Percentiles rank a stretch among this genome's conserved stretches.
Conservation (phyloP, 768 basidiomycete species). For the Pleurotus cornucopiae region DNA sequence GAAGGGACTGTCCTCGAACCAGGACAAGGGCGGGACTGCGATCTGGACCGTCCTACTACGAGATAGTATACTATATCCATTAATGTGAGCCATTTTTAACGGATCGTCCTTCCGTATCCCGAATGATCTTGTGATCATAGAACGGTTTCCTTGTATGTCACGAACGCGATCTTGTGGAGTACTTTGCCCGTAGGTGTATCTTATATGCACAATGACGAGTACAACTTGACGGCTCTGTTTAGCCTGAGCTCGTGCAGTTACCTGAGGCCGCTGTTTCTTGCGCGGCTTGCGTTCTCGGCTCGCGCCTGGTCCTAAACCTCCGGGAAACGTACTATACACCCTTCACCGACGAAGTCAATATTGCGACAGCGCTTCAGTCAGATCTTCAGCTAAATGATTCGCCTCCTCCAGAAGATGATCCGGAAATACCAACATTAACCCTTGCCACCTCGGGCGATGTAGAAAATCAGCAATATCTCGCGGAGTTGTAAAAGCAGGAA, state of each 20-base stretch:
- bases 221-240: background rate
- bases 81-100: slow-evolving; percentile 8
- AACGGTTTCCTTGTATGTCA: background rate
- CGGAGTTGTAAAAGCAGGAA: background rate
- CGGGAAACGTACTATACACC: slow-evolving; percentile 20
- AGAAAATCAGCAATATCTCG: background rate
- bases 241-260: slow-evolving; percentile 9
- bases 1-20: background rate
- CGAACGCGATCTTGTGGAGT: slow-evolving; percentile 1
- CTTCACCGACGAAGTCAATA: slow-evolving; percentile 14
- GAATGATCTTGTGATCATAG: background rate
- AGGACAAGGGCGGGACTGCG: background rate
- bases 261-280: slow-evolving; percentile 8
- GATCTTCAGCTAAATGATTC: background rate
- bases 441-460: background rate
- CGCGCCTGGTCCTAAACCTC: slow-evolving; percentile 18
- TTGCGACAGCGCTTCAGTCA: background rate
- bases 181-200: background rate
- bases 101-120: background rate
- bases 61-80: slow-evolving; percentile 14
- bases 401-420: background rate
- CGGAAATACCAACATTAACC: too few relatives aligned
- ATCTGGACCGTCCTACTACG: slow-evolving; percentile 8
- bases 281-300: slow-evolving; percentile 14
- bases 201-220: background rate